These are phyloP conservation scores for Ogataea kodamae DNA, from an alignment of 805 yeast genomes.

Conservation along the genomic window DNA sequence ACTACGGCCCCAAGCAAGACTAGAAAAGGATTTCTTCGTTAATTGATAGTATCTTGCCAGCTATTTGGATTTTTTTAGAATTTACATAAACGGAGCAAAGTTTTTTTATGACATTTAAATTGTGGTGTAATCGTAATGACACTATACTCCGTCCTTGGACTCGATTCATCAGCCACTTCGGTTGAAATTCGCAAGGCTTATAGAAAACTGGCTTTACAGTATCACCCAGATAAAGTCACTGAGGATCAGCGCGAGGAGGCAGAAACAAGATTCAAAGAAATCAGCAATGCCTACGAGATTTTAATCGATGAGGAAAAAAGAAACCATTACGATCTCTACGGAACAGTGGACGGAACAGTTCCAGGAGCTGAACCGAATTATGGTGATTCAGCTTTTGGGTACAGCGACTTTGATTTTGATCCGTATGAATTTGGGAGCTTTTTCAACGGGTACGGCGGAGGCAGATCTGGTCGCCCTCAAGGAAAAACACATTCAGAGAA, in stretches of 20 bases:
- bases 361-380: constrained; percentile 41
- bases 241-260: constrained; percentile 60
- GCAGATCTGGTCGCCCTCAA: constrained; percentile 18
- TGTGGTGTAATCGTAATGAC: constrained; percentile 17
- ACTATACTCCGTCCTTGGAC: constrained; percentile 67
- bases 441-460: constrained; percentile 40
- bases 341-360: constrained; percentile 38
- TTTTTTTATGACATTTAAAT: constrained; percentile 9
- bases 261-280: constrained; percentile 77
- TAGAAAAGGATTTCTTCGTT: constrained; percentile 79
- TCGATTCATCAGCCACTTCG: constrained; percentile 59
- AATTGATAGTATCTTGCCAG: constrained; percentile 12
- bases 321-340: constrained; percentile 56
- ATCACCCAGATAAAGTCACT: constrained; percentile 87
- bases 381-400: constrained; percentile 41
- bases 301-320: constrained; percentile 67
- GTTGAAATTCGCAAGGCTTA: constrained; percentile 81
- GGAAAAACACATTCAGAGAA: constrained; percentile 49
- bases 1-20: constrained; percentile 52
- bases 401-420: constrained; percentile 43
- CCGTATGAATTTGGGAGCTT: constrained; percentile 79
- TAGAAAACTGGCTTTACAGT: constrained; percentile 72
- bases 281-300: constrained; percentile 82
- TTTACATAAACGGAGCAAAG: constrained; percentile 13
- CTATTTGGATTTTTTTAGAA: constrained; percentile 9